Percentiles rank a stretch among this genome's conserved stretches.
phyloP scores from a whole-genome alignment of 768 basidiomycete genomes.

The Psilocybe cubensis region DNA sequence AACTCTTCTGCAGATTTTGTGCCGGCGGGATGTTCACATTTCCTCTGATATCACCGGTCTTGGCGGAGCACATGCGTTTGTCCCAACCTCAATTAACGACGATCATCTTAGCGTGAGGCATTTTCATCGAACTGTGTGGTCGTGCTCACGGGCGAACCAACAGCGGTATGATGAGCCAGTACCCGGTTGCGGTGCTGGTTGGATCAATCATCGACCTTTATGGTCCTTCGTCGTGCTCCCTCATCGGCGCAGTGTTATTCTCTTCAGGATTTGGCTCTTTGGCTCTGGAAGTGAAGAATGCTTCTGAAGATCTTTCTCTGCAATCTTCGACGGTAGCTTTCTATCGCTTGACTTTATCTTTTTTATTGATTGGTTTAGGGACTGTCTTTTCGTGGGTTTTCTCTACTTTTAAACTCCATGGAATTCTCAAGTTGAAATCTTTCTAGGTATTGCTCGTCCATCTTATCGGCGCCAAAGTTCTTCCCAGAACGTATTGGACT shows the following conservation, averaged over 20 bases:
- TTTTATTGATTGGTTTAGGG: constrained; percentile 67
- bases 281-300: constrained; percentile 55
- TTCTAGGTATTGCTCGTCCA: constrained; percentile 64
- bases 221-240: constrained; percentile 71
- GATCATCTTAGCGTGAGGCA: constrained; percentile 71
- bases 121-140: constrained; percentile 4
- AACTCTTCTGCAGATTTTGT: constrained; percentile 50
- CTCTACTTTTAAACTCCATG: background rate
- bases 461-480: constrained; percentile 75
- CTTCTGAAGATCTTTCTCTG: constrained; percentile 31
- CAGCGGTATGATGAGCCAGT: constrained; percentile 85
- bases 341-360: constrained; percentile 44
- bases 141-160: background rate
- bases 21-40: constrained; percentile 85
- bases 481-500: constrained; percentile 70
- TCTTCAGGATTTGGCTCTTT: constrained; percentile 64
- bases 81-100: constrained; percentile 80
- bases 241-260: constrained; percentile 63
- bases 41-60: constrained; percentile 68
- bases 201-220: constrained; percentile 70
- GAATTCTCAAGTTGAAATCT: background rate
- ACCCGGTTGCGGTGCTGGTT: constrained; percentile 71
- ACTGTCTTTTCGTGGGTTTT: constrained; percentile 70
- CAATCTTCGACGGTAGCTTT: background rate
- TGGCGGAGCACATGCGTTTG: constrained; percentile 62